Percentiles rank a stretch among this genome's conserved stretches.
phyloP scores from a whole-genome alignment of 768 basidiomycete genomes.

The Suillus clintonianus region DNA sequence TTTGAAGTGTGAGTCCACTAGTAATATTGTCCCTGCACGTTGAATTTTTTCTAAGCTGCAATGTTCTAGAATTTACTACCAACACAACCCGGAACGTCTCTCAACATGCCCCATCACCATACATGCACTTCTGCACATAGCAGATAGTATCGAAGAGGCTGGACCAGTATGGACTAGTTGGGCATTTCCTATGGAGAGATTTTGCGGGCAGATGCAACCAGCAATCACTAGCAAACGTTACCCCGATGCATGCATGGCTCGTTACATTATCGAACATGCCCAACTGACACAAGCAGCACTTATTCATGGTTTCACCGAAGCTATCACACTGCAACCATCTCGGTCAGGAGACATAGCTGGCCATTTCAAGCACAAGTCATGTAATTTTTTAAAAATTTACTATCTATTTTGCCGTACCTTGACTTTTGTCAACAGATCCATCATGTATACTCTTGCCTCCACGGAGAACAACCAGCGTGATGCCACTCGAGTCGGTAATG shows the following conservation, averaged over 20 bases:
- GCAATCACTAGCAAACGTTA: background rate
- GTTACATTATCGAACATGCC: background rate
- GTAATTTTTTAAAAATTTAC: background rate
- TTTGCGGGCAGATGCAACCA: conserved; percentile 7
- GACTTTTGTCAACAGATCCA: background rate
- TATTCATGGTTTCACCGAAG: background rate
- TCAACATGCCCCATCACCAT: conserved; percentile 16
- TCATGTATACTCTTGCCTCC: background rate
- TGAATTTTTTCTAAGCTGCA: background rate
- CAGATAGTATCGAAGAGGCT: conserved; percentile 12
- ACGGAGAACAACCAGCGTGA: background rate
- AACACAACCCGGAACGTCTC: conserved; percentile 7
- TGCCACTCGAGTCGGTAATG: background rate
- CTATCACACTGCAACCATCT: background rate
- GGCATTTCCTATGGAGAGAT: conserved; percentile 22
- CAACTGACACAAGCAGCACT: background rate
- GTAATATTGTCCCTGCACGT: background rate
- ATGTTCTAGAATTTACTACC: conserved; percentile 9
- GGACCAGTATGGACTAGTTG: conserved; percentile 23
- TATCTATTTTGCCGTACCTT: background rate
- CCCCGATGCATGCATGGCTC: background rate
- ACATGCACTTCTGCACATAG: conserved; percentile 24
- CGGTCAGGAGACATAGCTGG: background rate
- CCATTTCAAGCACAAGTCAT: background rate
- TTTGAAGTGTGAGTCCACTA: conserved; percentile 11